Evolutionary conservation across 2,329 filamentous ascomycete genomes (phyloP), one percentile per base, ranked within the genome.

Genomic region (Gremmenia infestans): DNA sequence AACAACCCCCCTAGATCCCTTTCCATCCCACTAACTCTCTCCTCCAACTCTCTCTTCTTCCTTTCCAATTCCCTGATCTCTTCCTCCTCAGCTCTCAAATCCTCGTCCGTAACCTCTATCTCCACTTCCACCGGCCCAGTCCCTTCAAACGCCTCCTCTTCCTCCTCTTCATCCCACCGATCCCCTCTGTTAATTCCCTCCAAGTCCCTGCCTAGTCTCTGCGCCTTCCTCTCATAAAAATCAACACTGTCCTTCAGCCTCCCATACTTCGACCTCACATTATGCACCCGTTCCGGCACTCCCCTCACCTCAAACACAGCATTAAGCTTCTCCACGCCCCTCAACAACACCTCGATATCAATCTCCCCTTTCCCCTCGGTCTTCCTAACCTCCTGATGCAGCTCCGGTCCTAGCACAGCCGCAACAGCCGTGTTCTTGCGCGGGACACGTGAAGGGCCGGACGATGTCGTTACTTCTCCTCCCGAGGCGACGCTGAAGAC

Each of bases 271-370:
- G 81, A 80, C 58, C 91, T 80, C 67, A 96, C 78, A 42, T 79
- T 78, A 0, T 83, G 77, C 62, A 97, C 95, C 59, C 86, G 82
- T 67, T 96, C 90, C 15, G 81, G 72, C 4, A 89, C 90, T 4
- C 91, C 92, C 0, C 88, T 81, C 28, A 96, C 80, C 36, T 90
- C 87, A 69, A 97, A 97, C 28, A 97, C 92, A 46, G 81, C 81
- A 64, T 91, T 92, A 32, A 97, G 80, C 76, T 91, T 96, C 76
- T 97, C 91, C 0, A 92, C 93, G 0, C 93, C 92, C 52, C 82
- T 80, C 22, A 99, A 78, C 32, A 99, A 74, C 1, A 96, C 80
- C 66, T 96, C 89, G 3, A 97, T 85, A 71, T 97, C 90, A 2
- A 97, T 80, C 23, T 95, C 91, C 9, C 86, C 87, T 60, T 80